A percentile compares a stretch with the other conserved stretches of the same genome.
phyloP scores from a whole-genome alignment of 2,329 filamentous ascomycete species.

The Colletotrichum sp. region DNA sequence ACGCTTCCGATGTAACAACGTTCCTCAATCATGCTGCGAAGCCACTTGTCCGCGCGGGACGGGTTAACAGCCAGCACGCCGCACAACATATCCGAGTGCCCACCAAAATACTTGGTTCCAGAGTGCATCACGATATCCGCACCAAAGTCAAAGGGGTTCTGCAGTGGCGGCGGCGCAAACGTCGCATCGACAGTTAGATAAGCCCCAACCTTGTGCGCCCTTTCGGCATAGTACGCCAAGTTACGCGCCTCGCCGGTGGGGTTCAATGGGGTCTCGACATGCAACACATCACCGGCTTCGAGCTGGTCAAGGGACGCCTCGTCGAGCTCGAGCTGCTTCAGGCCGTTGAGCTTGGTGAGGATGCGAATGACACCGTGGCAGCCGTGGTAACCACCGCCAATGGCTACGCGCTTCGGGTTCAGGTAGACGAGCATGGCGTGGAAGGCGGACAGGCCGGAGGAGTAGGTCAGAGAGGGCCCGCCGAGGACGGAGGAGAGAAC shows the following conservation, averaged over 20 bases:
- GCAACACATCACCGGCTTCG: slow-evolving; percentile 80
- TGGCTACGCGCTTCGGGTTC: slow-evolving; percentile 82
- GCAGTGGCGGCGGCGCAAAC: slow-evolving; percentile 88
- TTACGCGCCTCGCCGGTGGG: slow-evolving; percentile 83
- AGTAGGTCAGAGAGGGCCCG: slow-evolving; percentile 76
- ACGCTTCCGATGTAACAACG: slow-evolving; percentile 80
- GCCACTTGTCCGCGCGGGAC: slow-evolving; percentile 56
- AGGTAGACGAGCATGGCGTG: slow-evolving; percentile 85
- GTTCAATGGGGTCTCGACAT: slow-evolving; percentile 94
- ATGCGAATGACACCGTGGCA: slow-evolving; percentile 85
- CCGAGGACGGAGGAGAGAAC: slow-evolving; percentile 77
- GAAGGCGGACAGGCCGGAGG: slow-evolving; percentile 85
- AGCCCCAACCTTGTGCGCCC: slow-evolving; percentile 75
- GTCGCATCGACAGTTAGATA: slow-evolving; percentile 87
- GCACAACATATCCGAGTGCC: slow-evolving; percentile 92
- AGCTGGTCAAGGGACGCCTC: slow-evolving; percentile 58
- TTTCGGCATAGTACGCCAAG: slow-evolving; percentile 72
- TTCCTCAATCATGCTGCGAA: slow-evolving; percentile 67
- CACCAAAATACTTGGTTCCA: slow-evolving; percentile 95
- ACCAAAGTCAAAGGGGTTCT: slow-evolving; percentile 82
- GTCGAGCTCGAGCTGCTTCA: slow-evolving; percentile 71
- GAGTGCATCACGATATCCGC: slow-evolving; percentile 91
- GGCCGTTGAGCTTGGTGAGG: slow-evolving; percentile 75
- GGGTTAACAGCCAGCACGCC: slow-evolving; percentile 76
- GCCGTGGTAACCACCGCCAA: slow-evolving; percentile 89